These are phyloP conservation scores for Cornus kousa DNA, from an alignment of 148 eudicot genomes.

Conservation along the genomic window DNA sequence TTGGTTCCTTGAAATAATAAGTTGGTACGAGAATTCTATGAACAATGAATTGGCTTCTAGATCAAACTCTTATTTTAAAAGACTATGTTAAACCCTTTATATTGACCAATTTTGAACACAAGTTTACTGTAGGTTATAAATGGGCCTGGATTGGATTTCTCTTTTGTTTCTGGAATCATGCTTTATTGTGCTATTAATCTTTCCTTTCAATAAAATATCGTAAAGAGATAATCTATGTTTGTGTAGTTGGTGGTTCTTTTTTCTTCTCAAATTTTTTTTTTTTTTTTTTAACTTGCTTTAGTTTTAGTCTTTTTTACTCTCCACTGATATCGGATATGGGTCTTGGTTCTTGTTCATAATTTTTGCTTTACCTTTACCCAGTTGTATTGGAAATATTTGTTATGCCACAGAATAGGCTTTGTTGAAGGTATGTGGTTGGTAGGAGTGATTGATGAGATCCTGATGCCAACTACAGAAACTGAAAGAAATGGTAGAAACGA, in stretches of 20 bases:
- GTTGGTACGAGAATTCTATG: too few relatives aligned
- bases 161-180: background rate
- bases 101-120: too few relatives aligned
- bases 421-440: conserved; percentile 87
- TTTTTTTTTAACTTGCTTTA: too few relatives aligned
- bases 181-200: background rate
- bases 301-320: background rate
- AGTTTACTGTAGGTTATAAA: too few relatives aligned
- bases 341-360: background rate
- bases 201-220: background rate
- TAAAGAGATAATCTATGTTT: background rate
- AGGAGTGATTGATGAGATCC: conserved; percentile 87
- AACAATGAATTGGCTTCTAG: background rate
- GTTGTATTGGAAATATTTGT: too few relatives aligned
- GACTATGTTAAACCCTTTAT: too few relatives aligned
- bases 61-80: background rate
- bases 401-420: conserved; percentile 60
- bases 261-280: too few relatives aligned
- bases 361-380: too few relatives aligned
- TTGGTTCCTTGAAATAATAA: conserved; percentile 8
- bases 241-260: background rate
- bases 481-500: conserved; percentile 68
- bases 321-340: background rate
- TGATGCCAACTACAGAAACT: conserved; percentile 49
- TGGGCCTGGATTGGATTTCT: too few relatives aligned